Base-by-base conservation (phyloP, 2,329 filamentous ascomycete genomes). In the Venturiaceae sp. region DNA sequence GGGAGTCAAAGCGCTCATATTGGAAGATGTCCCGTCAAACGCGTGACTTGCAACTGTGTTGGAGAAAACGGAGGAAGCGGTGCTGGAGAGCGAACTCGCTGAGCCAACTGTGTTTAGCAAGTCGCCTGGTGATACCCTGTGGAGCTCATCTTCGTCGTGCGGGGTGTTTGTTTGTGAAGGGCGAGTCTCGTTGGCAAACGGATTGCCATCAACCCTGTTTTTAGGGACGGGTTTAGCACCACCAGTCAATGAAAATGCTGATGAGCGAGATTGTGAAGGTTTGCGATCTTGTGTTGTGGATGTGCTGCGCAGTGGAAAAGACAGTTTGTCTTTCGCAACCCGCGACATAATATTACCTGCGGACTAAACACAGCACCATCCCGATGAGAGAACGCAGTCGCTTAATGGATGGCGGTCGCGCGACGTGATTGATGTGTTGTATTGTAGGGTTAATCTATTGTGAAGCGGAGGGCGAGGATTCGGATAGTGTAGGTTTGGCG, bases 1-100 rank as follows among this genome's bases (percentile, higher is more conserved):
- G 60, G 85, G 85, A 23, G 85, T 87, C 56, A 85, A 74, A 76
- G 76, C 62, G 77, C 37, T 44, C 58, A 55, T 59, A 50, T 46
- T 55, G 33, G 23, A 47, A 26, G 8, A 36, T 37, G 52, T 39
- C 21, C 21, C 58, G 39, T 44, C 36, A 9, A 34, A 2, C 33
- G 52, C 28, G 53, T 34, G 30, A 30, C 23, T 26, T 30, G 26
- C 55, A 28, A 41, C 3, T 23, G 19, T 46, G 21, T 59, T 76
- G 72, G 84, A 88, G 73, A 88, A 88, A 63, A 87, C 78, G 58
- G 89, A 90, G 47, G 86, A 90, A 55, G 80, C 80, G 57, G 84
- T 83, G 74, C 85, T 90, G 59, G 81, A 79, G 67, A 85, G 80
- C 59, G 87, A 90, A 73, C 84, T 89, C 59, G 85, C 82, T 55